phyloP scores from a whole-genome alignment of 2,329 filamentous ascomycete genomes.

The Ambrosiella cleistominuta region DNA sequence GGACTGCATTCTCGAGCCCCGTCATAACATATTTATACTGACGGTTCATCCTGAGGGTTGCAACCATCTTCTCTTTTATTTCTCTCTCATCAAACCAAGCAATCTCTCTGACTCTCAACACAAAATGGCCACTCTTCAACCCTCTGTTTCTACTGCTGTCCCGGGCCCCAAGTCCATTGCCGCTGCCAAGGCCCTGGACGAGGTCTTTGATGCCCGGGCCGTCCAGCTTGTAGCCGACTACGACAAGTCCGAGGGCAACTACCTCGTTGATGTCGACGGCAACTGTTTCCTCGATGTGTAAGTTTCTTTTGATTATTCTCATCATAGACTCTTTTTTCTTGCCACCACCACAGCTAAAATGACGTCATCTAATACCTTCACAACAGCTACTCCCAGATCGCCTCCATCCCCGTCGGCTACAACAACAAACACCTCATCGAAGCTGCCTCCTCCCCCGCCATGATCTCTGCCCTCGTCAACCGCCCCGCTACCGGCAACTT shows the following conservation, averaged over 20 bases:
- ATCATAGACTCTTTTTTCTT: neutral
- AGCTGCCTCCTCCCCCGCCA: slow-evolving; percentile 57
- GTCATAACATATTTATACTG: neutral
- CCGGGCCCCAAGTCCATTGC: slow-evolving; percentile 25
- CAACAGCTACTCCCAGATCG: slow-evolving; percentile 70
- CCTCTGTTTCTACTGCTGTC: slow-evolving; percentile 22
- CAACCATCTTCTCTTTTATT: neutral
- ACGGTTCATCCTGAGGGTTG: neutral
- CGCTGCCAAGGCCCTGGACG: slow-evolving; percentile 25
- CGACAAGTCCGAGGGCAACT: slow-evolving; percentile 34
- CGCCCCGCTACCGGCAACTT: slow-evolving; percentile 82
- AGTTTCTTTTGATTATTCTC: slow-evolving; percentile 13
- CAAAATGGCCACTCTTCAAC: slow-evolving; percentile 16
- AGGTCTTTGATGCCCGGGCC: slow-evolving; percentile 33
- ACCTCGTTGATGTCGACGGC: slow-evolving; percentile 33
- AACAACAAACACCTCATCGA: slow-evolving; percentile 64
- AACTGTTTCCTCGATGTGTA: slow-evolving; percentile 33
- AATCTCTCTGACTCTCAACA: slow-evolving; percentile 7
- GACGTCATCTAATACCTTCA: neutral
- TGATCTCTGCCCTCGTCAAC: slow-evolving; percentile 70
- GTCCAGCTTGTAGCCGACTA: slow-evolving; percentile 37
- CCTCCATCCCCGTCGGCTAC: slow-evolving; percentile 82
- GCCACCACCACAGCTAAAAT: neutral
- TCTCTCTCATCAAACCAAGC: neutral
- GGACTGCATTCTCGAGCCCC: no score